A percentile compares a stretch with the other conserved stretches of the same genome.
Evolutionary conservation across 2,329 filamentous ascomycete species (phyloP).

Genomic region (Trichoderma citrinoviride): DNA sequence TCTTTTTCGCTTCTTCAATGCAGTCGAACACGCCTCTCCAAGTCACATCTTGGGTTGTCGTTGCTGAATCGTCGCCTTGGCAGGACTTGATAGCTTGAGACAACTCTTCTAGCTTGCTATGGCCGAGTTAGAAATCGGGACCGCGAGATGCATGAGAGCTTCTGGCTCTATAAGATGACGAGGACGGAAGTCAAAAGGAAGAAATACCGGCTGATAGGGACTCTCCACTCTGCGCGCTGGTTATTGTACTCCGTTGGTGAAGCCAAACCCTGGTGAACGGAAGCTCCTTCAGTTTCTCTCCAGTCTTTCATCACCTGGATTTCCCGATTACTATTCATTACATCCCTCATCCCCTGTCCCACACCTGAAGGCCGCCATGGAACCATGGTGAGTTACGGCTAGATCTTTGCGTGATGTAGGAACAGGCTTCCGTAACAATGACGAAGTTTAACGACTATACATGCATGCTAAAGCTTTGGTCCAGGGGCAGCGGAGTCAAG

Average conservation of each 20-base stretch:
- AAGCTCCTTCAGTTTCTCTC: constrained; percentile 6
- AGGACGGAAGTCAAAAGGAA: background rate
- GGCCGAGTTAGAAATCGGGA: background rate
- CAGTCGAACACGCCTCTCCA: constrained; percentile 8
- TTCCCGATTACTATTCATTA: constrained; percentile 1
- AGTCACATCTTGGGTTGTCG: background rate
- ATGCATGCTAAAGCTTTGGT: background rate
- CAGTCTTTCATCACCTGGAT: constrained; percentile 17
- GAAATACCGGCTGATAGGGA: constrained; percentile 7
- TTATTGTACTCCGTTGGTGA: constrained; percentile 16
- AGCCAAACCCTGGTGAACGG: constrained; percentile 1
- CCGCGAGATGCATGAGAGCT: no score
- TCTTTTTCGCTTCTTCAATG: constrained; percentile 4
- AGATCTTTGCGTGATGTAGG: background rate
- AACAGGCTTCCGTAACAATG: no score
- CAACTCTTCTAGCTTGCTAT: constrained; percentile 1
- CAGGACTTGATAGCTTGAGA: background rate
- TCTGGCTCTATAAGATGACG: no score
- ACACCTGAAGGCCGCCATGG: background rate
- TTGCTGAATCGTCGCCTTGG: background rate
- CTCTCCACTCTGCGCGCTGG: constrained; percentile 16
- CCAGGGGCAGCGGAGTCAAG: background rate
- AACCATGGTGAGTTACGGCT: background rate
- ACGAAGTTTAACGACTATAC: background rate
- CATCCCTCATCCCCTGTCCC: constrained; percentile 9